Evolutionary conservation across 371 early-diverging fungal genomes (phyloP).

Genomic region (Thermomucor indicae-seudaticae): DNA sequence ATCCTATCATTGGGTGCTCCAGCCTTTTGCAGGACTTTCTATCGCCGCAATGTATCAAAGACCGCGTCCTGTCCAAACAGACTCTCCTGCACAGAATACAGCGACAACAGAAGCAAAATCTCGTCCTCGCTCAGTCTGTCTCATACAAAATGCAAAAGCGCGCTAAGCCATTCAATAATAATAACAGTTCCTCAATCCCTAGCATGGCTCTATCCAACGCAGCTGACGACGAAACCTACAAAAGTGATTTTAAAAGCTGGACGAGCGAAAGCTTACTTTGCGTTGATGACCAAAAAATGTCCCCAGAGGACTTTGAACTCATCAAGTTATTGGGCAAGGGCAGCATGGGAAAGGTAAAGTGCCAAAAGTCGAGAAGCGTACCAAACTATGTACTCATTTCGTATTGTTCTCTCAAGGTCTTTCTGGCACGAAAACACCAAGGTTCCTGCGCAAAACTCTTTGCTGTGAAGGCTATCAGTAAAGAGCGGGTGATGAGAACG

Average conservation of each 20-base stretch:
- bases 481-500: slow-evolving; percentile 80
- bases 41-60: slow-evolving; percentile 19
- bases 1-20: slow-evolving; percentile 18
- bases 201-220: background rate
- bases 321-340: slow-evolving; percentile 48
- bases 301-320: slow-evolving; percentile 46
- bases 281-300: too few species aligned
- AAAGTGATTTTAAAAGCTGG: background rate
- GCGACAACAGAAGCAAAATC: slow-evolving; percentile 1
- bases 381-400: background rate
- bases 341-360: slow-evolving; percentile 43
- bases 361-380: background rate
- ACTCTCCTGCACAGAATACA: slow-evolving; percentile 3
- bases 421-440: background rate
- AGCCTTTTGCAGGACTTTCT: slow-evolving; percentile 24
- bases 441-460: slow-evolving; percentile 53
- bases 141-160: too few species aligned
- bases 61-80: slow-evolving; percentile 1
- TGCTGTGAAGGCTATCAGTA: slow-evolving; percentile 95
- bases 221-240: background rate
- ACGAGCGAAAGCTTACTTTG: background rate
- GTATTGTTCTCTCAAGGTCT: background rate
- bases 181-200: background rate
- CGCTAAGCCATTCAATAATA: background rate
- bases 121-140: background rate